phyloP scores from a whole-genome alignment of 441 rosid species.

The Brassica hybrid region DNA sequence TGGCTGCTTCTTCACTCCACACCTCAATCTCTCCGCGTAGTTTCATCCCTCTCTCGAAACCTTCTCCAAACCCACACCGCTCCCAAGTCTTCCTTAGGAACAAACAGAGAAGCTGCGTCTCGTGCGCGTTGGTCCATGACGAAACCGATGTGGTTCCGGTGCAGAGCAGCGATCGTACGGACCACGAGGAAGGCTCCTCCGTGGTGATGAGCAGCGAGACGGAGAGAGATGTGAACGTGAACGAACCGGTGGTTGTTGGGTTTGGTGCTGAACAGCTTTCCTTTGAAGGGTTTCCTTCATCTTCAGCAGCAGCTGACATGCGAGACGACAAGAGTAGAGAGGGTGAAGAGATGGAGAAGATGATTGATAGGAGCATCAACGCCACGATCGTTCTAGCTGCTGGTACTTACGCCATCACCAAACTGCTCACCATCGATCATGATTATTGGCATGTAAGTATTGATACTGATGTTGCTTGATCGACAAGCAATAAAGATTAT shows the following conservation, averaged over 20 bases:
- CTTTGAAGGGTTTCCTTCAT: slow-evolving; percentile 65
- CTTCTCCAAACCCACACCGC: slow-evolving; percentile 41
- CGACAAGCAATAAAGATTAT: neutral
- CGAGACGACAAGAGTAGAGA: slow-evolving; percentile 39
- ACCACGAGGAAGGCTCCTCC: slow-evolving; percentile 62
- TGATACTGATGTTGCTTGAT: neutral
- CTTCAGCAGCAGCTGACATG: slow-evolving; percentile 40
- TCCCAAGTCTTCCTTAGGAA: slow-evolving; percentile 44
- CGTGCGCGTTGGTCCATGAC: slow-evolving; percentile 53
- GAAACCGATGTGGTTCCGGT: slow-evolving; percentile 69
- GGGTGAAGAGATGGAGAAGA: slow-evolving; percentile 50
- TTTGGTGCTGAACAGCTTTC: slow-evolving; percentile 45
- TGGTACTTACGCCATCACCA: slow-evolving; percentile 81
- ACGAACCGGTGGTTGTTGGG: slow-evolving; percentile 61
- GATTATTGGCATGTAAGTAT: slow-evolving; percentile 91
- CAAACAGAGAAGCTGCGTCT: slow-evolving; percentile 49
- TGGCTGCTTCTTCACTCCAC: slow-evolving; percentile 79
- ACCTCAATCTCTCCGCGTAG: slow-evolving; percentile 54
- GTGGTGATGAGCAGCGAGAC: slow-evolving; percentile 41
- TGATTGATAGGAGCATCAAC: slow-evolving; percentile 67
- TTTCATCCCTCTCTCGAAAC: slow-evolving; percentile 58
- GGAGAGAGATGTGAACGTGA: slow-evolving; percentile 48
- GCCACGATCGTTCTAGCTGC: slow-evolving; percentile 78
- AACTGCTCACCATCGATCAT: slow-evolving; percentile 86
- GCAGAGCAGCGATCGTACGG: slow-evolving; percentile 57